phyloP scores from a whole-genome alignment of 2,329 filamentous ascomycete genomes.

The Chalaropsis thielavioides region DNA sequence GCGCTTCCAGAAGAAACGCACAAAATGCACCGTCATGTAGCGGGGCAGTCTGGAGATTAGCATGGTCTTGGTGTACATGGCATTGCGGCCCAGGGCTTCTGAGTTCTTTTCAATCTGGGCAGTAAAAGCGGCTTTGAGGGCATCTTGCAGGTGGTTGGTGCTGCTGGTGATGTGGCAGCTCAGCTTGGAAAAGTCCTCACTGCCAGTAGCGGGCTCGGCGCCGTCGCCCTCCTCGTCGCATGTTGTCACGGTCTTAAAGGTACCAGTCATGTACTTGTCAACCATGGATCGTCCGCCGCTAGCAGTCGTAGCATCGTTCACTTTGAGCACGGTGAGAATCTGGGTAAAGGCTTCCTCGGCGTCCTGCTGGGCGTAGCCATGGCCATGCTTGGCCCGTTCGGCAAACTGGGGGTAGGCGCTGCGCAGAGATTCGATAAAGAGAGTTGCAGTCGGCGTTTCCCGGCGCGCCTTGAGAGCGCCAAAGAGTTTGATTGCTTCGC shows the following conservation, averaged over 20 bases:
- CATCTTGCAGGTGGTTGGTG: slow-evolving; percentile 83
- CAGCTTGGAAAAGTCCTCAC: slow-evolving; percentile 76
- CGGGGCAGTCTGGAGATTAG: slow-evolving; percentile 81
- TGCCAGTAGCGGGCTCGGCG: slow-evolving; percentile 54
- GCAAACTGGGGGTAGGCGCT: slow-evolving; percentile 81
- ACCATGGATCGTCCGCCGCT: slow-evolving; percentile 51
- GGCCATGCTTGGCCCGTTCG: slow-evolving; percentile 66
- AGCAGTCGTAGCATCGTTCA: neutral
- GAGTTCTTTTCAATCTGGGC: slow-evolving; percentile 90
- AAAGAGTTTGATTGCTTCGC: slow-evolving; percentile 37
- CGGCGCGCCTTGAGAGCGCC: slow-evolving; percentile 66
- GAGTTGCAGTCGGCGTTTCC: slow-evolving; percentile 66
- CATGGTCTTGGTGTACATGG: slow-evolving; percentile 80
- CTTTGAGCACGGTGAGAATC: slow-evolving; percentile 66
- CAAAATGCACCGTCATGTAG: slow-evolving; percentile 92
- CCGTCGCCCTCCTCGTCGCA: slow-evolving; percentile 71
- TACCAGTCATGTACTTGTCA: slow-evolving; percentile 78
- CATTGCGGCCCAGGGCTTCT: slow-evolving; percentile 59
- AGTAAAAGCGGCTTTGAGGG: slow-evolving; percentile 64
- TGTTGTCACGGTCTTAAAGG: slow-evolving; percentile 61
- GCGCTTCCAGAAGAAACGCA: slow-evolving; percentile 95
- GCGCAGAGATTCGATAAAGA: slow-evolving; percentile 70
- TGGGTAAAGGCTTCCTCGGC: slow-evolving; percentile 98
- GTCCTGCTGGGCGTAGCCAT: slow-evolving; percentile 92
- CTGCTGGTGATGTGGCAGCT: slow-evolving; percentile 85